Evolutionary conservation across 352 stramenopile species (phyloP), one percentile per base, ranked within the genome.

Genomic region (Pythium guiyangense): DNA sequence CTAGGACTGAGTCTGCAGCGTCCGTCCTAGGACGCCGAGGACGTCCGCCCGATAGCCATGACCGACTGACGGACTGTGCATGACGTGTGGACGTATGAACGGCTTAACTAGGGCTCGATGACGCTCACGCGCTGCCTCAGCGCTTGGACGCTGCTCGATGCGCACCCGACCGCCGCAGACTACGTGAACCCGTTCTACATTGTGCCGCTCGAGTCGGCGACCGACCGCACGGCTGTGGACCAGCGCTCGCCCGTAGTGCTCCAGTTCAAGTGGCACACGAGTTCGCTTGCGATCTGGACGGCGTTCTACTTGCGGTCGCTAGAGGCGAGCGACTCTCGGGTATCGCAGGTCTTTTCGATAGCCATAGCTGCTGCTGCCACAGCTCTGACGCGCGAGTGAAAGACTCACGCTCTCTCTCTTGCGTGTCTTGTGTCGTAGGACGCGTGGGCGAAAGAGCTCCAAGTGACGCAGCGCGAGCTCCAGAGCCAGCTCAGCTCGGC

Each of bases 251-350:
- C 85, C 0, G 35, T 57, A 1, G 80, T 93, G n/a, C 63, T 95
- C 37, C 77, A 88, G 59, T 92, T 86, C 70, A 90, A 90, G 54
- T 95, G 85, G 85, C 85, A 95, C 55, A 89, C 77, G 18, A 93
- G 85, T 52, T 88, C 81, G 3, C 56, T 95, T 42, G 72, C 73
- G 18, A 89, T 93, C 54, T 95, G 85, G 85, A 82, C 80, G 26
- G 61, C 71, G 6, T 93, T 95, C 55, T 95, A 95, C 66, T 68
- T 95, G 60, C 83, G 85, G 4, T 87, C 85, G 26, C 67, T 95
- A 57, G 81, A 91, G 69, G 86, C 76, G 55, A 89, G 86, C 70
- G 80, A 89, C 63, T 86, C 76, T 64, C 67, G 76, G 76, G 79
- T 90, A 89, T 73, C 71, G 26, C 66, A 88, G 70, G 70, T 88